Percentiles rank a stretch among this genome's conserved stretches.
phyloP scores from a whole-genome alignment of 2,329 filamentous ascomycete genomes.

The Phyllosticta citribraziliensis region DNA sequence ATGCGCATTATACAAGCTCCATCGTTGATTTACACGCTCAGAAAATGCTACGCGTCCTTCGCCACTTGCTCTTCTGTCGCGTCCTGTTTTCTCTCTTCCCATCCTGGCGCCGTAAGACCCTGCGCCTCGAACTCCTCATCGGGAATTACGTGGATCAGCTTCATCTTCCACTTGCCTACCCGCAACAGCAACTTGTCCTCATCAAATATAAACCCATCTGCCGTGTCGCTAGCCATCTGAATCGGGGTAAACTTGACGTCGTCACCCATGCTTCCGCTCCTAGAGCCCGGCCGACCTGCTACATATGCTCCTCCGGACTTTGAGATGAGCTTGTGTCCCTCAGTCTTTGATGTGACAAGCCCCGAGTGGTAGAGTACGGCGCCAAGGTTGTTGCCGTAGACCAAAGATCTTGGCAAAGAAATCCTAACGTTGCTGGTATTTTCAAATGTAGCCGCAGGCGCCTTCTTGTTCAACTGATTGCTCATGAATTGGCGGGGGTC shows the following conservation, averaged over 20 bases:
- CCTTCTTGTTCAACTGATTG: slow-evolving; percentile 21
- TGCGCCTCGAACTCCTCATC: slow-evolving; percentile 43
- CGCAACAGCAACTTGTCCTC: slow-evolving; percentile 45
- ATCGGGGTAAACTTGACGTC: slow-evolving; percentile 54
- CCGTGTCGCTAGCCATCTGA: slow-evolving; percentile 46
- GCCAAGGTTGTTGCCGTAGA: slow-evolving; percentile 46
- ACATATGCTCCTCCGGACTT: slow-evolving; percentile 49
- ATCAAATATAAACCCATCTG: slow-evolving; percentile 50
- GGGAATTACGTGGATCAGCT: slow-evolving; percentile 44
- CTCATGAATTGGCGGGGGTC: slow-evolving; percentile 19
- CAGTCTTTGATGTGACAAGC: slow-evolving; percentile 45
- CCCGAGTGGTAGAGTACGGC: slow-evolving; percentile 52
- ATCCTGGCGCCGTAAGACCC: slow-evolving; percentile 41
- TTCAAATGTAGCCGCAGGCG: background rate
- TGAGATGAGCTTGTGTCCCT: slow-evolving; percentile 49
- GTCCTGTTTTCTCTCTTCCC: slow-evolving; percentile 20
- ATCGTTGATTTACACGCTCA: too few relatives aligned
- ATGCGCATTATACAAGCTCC: too few relatives aligned
- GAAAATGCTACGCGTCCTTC: background rate
- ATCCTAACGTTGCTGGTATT: slow-evolving; percentile 25
- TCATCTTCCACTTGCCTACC: slow-evolving; percentile 51
- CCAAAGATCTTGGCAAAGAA: slow-evolving; percentile 48
- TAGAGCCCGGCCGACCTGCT: slow-evolving; percentile 37
- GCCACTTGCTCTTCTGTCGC: too few relatives aligned
- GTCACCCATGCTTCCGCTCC: slow-evolving; percentile 35